Evolutionary conservation across 2,329 filamentous ascomycete species (phyloP).

Genomic region (Hymenoscyphus fraxineus): DNA sequence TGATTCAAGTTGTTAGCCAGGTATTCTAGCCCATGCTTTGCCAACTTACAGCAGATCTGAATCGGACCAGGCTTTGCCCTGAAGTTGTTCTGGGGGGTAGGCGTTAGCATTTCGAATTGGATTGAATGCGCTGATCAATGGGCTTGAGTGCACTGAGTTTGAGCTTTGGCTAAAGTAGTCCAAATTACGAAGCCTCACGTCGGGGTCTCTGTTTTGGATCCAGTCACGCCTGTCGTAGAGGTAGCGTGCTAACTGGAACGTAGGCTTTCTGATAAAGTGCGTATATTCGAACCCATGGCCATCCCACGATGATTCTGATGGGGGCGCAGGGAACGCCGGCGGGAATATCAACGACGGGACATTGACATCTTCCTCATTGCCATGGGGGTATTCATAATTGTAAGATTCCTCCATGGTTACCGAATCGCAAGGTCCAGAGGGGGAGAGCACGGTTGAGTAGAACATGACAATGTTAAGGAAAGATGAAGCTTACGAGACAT

Average conservation of each 20-base stretch:
- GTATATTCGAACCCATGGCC: too few species aligned
- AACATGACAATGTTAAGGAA: background rate
- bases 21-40: background rate
- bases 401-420: background rate
- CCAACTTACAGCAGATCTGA: constrained; percentile 16
- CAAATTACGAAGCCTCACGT: too few species aligned
- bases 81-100: constrained; percentile 9
- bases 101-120: constrained; percentile 4
- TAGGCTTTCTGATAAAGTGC: background rate
- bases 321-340: background rate
- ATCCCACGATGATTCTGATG: background rate
- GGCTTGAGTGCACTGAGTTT: background rate
- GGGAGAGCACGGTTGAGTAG: background rate
- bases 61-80: constrained; percentile 15
- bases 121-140: background rate
- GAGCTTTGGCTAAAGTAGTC: too few species aligned
- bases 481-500: constrained; percentile 15
- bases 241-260: background rate
- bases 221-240: background rate
- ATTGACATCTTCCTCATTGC: background rate
- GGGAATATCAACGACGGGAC: background rate
- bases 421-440: background rate
- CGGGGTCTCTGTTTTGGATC: background rate
- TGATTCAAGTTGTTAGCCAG: constrained; percentile 11
- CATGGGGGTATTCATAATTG: background rate